Percentiles rank a stretch among this genome's conserved stretches.
Conservation (phyloP, 2,329 filamentous ascomycete genomes). For the Helotiales sp. region DNA sequence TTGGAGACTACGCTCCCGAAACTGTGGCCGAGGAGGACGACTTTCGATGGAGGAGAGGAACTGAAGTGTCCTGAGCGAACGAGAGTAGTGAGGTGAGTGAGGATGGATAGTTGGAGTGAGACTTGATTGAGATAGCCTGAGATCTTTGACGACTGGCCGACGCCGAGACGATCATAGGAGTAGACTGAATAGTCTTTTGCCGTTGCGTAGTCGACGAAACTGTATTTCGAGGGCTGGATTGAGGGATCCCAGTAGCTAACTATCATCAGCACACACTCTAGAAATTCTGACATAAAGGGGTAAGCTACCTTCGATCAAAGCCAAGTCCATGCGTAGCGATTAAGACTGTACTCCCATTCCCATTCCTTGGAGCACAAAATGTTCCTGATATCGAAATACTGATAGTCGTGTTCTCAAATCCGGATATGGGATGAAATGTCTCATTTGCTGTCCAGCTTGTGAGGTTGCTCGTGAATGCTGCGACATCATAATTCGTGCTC, state of each 20-base stretch:
- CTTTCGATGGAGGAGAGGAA: slow-evolving; percentile 33
- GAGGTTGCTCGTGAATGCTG: slow-evolving; percentile 3
- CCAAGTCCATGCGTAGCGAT: slow-evolving; percentile 37
- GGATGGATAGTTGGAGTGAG: slow-evolving; percentile 28
- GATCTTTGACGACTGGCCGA: slow-evolving; percentile 33
- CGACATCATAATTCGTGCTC: slow-evolving; percentile 9
- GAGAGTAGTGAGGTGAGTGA: slow-evolving; percentile 8
- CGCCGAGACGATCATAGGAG: slow-evolving; percentile 38
- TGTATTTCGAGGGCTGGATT: slow-evolving; percentile 34
- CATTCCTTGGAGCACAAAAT: slow-evolving; percentile 17
- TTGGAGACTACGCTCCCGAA: slow-evolving; percentile 61
- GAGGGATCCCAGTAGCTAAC: slow-evolving; percentile 36
- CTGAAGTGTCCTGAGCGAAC: slow-evolving; percentile 24
- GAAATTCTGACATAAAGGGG: not conserved
- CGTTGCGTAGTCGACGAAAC: slow-evolving; percentile 37
- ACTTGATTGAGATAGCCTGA: slow-evolving; percentile 31
- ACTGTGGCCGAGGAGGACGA: slow-evolving; percentile 63
- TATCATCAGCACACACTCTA: not conserved
- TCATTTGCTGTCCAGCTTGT: slow-evolving; percentile 8
- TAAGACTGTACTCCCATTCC: slow-evolving; percentile 25
- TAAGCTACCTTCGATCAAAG: slow-evolving; percentile 31
- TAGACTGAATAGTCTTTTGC: slow-evolving; percentile 38
- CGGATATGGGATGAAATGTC: slow-evolving; percentile 5
- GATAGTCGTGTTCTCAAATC: not conserved
- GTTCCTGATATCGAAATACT: slow-evolving; percentile 10